Conservation (phyloP, 148 eudicot genomes). For the Amaranthus palmeri region DNA sequence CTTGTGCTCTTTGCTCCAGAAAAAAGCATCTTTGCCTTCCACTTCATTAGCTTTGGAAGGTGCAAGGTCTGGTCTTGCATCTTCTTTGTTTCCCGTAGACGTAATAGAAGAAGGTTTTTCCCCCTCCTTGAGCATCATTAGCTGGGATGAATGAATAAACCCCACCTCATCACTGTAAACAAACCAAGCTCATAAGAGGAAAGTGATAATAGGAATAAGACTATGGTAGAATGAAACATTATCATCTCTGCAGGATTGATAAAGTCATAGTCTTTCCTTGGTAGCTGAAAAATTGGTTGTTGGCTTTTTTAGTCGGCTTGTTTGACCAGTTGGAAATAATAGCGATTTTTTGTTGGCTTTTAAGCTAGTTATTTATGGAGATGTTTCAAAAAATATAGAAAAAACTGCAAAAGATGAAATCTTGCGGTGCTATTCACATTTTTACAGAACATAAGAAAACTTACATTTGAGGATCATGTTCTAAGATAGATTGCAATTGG, state of each 20-base stretch:
- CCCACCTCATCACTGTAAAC: constrained; percentile 80
- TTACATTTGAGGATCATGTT: constrained; percentile 51
- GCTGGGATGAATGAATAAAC: constrained; percentile 76
- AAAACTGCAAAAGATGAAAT: background rate
- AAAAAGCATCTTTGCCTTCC: constrained; percentile 28
- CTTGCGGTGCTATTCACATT: background rate
- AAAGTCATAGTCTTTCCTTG: too few species aligned
- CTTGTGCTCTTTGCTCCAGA: constrained; percentile 79
- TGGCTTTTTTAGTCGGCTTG: too few species aligned
- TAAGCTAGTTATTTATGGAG: background rate
- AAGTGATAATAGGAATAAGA: background rate
- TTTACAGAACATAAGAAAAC: constrained; percentile 1
- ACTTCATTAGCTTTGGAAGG: constrained; percentile 15
- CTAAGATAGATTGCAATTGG: constrained; percentile 33
- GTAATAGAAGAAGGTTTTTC: constrained; percentile 18
- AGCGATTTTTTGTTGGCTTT: background rate
- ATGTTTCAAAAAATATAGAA: background rate
- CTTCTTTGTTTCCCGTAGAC: constrained; percentile 22
- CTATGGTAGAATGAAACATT: constrained; percentile 3
- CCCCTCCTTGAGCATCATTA: constrained; percentile 47
- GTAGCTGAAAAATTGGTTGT: too few species aligned
- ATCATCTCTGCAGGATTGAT: background rate
- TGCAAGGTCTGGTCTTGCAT: constrained; percentile 14
- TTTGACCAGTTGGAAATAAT: background rate
- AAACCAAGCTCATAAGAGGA: constrained; percentile 14